phyloP scores from a whole-genome alignment of 495 filamentous ascomycete species.

The Podospora comata region DNA sequence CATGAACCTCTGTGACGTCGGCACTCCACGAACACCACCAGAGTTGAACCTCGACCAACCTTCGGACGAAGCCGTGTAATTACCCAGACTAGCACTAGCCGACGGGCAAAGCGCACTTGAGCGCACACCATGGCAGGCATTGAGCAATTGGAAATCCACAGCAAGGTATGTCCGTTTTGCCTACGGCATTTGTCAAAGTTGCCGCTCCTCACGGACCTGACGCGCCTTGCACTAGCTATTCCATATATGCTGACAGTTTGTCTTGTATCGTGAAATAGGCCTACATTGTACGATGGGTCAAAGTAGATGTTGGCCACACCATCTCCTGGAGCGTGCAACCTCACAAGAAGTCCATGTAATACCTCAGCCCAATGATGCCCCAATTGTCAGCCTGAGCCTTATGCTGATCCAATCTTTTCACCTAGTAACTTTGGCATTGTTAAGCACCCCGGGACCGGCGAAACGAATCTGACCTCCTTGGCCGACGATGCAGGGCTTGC shows the following conservation, averaged over 20 bases:
- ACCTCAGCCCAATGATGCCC: slow-evolving; percentile 1
- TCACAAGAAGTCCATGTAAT: slow-evolving; percentile 88
- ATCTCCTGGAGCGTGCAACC: slow-evolving; percentile 98
- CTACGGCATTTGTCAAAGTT: background rate
- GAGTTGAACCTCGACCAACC: background rate
- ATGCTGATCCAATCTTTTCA: slow-evolving; percentile 8
- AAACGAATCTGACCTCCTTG: slow-evolving; percentile 53
- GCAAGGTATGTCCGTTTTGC: slow-evolving; percentile 64
- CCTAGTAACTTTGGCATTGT: slow-evolving; percentile 88
- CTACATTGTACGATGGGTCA: slow-evolving; percentile 96
- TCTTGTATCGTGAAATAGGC: slow-evolving; percentile 55
- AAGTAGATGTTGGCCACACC: slow-evolving; percentile 80
- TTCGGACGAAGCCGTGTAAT: background rate
- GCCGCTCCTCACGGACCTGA: background rate
- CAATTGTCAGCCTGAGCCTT: background rate
- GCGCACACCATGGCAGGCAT: slow-evolving; percentile 71
- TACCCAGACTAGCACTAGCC: background rate
- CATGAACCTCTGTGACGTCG: background rate
- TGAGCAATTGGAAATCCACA: slow-evolving; percentile 96
- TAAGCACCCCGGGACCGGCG: slow-evolving; percentile 80
- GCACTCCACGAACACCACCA: background rate
- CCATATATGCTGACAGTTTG: background rate
- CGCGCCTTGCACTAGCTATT: background rate
- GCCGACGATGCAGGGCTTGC: slow-evolving; percentile 43
- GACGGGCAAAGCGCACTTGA: background rate